Base-by-base conservation (phyloP, 768 basidiomycete species). In the Xerocomus spinulosus region DNA sequence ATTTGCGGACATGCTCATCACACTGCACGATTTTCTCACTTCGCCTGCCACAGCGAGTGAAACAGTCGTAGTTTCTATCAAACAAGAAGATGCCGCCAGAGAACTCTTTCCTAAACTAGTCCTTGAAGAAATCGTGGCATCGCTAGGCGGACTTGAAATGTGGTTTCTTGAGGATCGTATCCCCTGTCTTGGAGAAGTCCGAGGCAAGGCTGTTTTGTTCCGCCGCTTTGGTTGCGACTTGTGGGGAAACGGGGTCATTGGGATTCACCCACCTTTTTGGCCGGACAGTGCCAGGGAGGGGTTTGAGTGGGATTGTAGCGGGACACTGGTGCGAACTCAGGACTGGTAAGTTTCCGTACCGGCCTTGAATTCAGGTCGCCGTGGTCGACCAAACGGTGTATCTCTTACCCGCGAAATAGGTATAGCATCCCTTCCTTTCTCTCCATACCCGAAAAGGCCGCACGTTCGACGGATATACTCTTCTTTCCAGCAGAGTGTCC, bases 251-350 rank as follows among this genome's bases (percentile, higher is more conserved):
- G 83, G 79, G 3, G 87, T 83, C 3, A 69, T 92, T 52, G 93
- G 93, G 1, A 87, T 97, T n/a, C 88, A 92, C 56, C 92, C 93
- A 5, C 79, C 78, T 1, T 72, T 68, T 1, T 97, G 93, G 93
- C 92, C 91, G 0, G 84, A 96, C 67, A 89, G 81, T 55, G 70
- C 66, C 28, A 81, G 78, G 56, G 67, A 73, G 2, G 88, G 83
- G 0, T 97, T 96, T 61, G 70, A 77, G 36, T 93, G 92, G 91
- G 74, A 80, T 58, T 81, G 85, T 58, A 81, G 82, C 53, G 74
- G 77, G 21, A 84, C 83, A 0, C 64, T 77, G 17, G 81, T 94
- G 10, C 77, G 80, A 44, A 87, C 78, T 9, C 89, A 94, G 43
- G 94, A 95, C 63, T 96, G 94, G 93, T 89, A 56, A 44, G 70